Conservation (phyloP, 306 rosid species). For the Prunus salicina region DNA sequence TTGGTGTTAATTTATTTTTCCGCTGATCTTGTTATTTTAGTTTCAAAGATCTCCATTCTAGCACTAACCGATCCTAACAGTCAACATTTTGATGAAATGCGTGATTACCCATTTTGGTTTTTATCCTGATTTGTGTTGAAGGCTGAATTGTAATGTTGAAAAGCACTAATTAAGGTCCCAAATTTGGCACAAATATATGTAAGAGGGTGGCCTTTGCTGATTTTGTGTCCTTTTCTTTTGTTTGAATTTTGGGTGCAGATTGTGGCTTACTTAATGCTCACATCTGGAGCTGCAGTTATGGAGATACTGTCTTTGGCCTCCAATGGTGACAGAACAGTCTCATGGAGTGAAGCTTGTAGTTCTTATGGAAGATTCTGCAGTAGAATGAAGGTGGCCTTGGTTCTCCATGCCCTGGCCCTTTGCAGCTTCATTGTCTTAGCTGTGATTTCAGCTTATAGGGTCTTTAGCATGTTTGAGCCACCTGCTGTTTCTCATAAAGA, state of each 20-base stretch:
- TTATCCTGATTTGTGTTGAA: not conserved
- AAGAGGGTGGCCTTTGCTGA: not conserved
- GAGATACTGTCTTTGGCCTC: constrained; percentile 65
- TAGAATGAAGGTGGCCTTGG: constrained; percentile 67
- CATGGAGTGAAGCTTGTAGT: constrained; percentile 90
- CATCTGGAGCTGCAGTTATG: constrained; percentile 58
- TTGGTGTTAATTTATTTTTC: too few relatives aligned
- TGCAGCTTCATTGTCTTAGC: constrained; percentile 60
- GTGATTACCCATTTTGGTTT: not conserved
- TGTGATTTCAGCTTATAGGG: constrained; percentile 73
- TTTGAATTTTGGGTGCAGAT: constrained; percentile 37
- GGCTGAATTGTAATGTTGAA: not conserved
- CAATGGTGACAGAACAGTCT: constrained; percentile 63
- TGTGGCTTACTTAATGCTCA: constrained; percentile 61
- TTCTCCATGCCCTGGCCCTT: constrained; percentile 52
- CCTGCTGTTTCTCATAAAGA: constrained; percentile 44
- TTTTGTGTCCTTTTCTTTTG: not conserved
- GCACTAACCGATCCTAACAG: too few relatives aligned
- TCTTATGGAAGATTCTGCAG: constrained; percentile 69
- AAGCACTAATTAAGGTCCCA: not conserved
- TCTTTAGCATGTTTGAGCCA: constrained; percentile 61
- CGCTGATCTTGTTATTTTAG: too few relatives aligned
- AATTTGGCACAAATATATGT: not conserved
- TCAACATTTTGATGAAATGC: not conserved
- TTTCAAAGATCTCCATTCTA: too few relatives aligned